These are phyloP conservation scores for Diaporthe eres DNA, from an alignment of 2,329 filamentous ascomycete genomes.

Conservation along the genomic window DNA sequence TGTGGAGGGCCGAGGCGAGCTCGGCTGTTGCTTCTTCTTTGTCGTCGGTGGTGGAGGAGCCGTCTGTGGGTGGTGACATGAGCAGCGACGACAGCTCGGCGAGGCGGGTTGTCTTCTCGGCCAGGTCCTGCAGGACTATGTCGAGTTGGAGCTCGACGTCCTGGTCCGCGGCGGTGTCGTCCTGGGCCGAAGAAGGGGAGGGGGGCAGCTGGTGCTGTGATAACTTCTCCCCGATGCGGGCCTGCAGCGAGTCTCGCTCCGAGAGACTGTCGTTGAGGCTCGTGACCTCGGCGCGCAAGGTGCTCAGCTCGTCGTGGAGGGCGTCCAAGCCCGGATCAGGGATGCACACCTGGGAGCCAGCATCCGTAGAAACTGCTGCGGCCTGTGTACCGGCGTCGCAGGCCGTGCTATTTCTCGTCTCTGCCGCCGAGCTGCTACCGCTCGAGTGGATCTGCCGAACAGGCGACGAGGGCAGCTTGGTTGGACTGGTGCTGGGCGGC, in stretches of 20 bases:
- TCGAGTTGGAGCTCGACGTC: conserved; percentile 39
- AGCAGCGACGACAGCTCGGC: conserved; percentile 17
- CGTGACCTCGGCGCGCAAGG: conserved; percentile 33
- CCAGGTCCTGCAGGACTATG: conserved; percentile 39
- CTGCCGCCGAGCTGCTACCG: background rate
- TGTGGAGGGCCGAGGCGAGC: conserved; percentile 27
- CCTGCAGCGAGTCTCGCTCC: conserved; percentile 4
- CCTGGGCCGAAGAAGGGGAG: background rate
- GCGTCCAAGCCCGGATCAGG: background rate
- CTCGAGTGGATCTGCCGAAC: background rate
- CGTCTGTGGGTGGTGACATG: background rate
- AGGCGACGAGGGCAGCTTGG: conserved; percentile 22
- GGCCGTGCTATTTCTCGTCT: background rate
- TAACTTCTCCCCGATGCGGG: conserved; percentile 25
- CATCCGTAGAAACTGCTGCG: background rate
- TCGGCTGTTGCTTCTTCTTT: background rate
- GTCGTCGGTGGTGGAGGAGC: background rate
- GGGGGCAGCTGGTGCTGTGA: background rate
- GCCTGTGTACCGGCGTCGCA: conserved; percentile 33
- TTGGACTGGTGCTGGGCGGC: conserved; percentile 39
- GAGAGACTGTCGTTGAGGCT: conserved; percentile 19
- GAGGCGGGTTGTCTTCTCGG: conserved; percentile 36
- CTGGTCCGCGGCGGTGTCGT: background rate
- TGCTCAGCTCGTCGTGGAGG: conserved; percentile 9
- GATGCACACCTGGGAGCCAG: conserved; percentile 6